Conservation (phyloP, 768 basidiomycete species). For the Tremella yokohamensis region DNA sequence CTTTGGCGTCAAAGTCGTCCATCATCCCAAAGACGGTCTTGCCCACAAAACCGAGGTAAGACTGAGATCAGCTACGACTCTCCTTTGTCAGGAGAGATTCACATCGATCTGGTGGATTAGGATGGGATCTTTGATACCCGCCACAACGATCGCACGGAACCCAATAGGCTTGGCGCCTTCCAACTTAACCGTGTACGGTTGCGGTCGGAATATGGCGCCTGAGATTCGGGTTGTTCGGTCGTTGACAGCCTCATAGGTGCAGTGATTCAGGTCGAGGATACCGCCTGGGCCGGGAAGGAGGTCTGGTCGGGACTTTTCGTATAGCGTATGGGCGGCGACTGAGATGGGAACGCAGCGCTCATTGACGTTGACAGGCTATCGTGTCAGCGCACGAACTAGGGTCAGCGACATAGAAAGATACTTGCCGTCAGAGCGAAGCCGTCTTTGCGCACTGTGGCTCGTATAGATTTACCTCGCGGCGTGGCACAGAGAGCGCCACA, state of each 20-base stretch:
- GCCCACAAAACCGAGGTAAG: neutral
- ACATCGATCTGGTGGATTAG: slow-evolving; percentile 15
- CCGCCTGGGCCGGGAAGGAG: slow-evolving; percentile 16
- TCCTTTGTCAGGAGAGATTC: neutral
- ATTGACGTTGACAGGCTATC: neutral
- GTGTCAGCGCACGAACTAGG: neutral
- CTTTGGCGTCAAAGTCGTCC: slow-evolving; percentile 5
- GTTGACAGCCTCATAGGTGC: slow-evolving; percentile 5
- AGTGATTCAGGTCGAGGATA: slow-evolving; percentile 8
- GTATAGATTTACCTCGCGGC: slow-evolving; percentile 14
- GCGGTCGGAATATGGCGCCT: slow-evolving; percentile 5
- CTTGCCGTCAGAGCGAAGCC: slow-evolving; percentile 11
- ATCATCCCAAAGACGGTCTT: slow-evolving; percentile 4
- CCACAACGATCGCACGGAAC: slow-evolving; percentile 13
- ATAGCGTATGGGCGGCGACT: slow-evolving; percentile 19
- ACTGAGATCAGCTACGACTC: neutral
- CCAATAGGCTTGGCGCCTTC: slow-evolving; percentile 18
- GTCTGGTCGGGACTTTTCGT: slow-evolving; percentile 21
- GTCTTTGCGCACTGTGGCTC: slow-evolving; percentile 11
- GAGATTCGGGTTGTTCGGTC: slow-evolving; percentile 11
- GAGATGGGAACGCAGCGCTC: slow-evolving; percentile 6
- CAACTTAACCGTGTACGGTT: slow-evolving; percentile 14
- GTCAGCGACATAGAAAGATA: neutral
- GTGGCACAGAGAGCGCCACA: slow-evolving; percentile 20
- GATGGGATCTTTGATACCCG: slow-evolving; percentile 21